Evolutionary conservation across 2,329 filamentous ascomycete species (phyloP), one percentile per base, ranked within the genome.

Genomic region (Calonectria pseudoturangicola): DNA sequence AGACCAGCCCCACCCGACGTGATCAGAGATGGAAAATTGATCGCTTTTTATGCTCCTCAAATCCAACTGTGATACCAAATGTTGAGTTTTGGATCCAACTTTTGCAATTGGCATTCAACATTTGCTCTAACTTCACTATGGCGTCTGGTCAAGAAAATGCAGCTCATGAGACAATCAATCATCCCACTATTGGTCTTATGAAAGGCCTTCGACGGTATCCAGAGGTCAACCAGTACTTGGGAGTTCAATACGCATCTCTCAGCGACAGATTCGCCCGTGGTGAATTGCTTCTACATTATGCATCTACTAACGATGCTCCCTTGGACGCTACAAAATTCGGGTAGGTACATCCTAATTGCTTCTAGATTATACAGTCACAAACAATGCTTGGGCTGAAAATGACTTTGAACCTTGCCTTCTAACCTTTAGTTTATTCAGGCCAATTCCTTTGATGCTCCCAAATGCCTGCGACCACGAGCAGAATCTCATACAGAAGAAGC

Each of bases 251-350:
- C n/a, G 51, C 30, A 10, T 36, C 51, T 7, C 51, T 56, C 8
- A 36, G 36, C 7, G 51, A 56, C 36, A 56, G 51, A 39, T 56
- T 56, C 36, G n/a, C 28, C 4, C 28, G 51, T 18, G 51, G 51
- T 9, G 51, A 56, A 56, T 25, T 56, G 4, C 33, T 10, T 2
- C 15, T 33, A 33, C 30, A 56, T 18, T 56, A 56, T 13, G 18
- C 30, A 21, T 36, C 12, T 9, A 9, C 15, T 15, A 33, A 15
- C 16, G 28, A 4, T 4, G 28, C 4, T 8, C 9, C n/a, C 6
- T 56, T 56, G 10, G 51, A 56, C 7, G 51, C 51, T 13, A 39
- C 51, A 39, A n/a, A 28, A 13, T 56, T 36, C 36, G 51, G 51
- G 51, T 56, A 36, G n/a, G 30, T 33, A 9, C 4, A 33, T 33